Percentiles rank a stretch among this genome's conserved stretches.
Evolutionary conservation across 2,329 filamentous ascomycete genomes (phyloP).

Genomic region (Seiridium unicorne): DNA sequence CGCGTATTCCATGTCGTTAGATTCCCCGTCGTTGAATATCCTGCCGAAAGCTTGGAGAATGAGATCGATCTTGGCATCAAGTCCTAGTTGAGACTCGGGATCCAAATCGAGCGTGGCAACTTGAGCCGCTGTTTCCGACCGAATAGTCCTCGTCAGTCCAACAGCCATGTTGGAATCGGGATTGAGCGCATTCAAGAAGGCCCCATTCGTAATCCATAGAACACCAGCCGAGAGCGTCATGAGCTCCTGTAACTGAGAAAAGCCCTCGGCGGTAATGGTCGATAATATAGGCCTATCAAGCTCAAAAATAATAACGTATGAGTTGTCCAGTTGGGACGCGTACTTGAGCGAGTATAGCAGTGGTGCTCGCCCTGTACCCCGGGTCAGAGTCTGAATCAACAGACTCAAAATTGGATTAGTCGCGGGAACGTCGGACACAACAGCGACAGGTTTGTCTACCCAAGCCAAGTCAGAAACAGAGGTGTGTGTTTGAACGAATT

Average conservation of each 20-base stretch:
- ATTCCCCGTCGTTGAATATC: constrained; percentile 11
- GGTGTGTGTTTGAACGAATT: too few relatives aligned
- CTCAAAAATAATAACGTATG: constrained; percentile 17
- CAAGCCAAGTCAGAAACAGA: too few relatives aligned
- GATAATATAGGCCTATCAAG: constrained; percentile 17
- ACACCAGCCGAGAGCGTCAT: constrained; percentile 14
- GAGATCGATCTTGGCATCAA: constrained; percentile 14
- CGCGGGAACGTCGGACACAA: too few relatives aligned
- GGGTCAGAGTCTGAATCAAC: background rate
- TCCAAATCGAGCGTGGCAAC: constrained; percentile 25
- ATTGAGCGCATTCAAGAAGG: constrained; percentile 17
- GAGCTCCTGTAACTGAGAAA: constrained; percentile 15
- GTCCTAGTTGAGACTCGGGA: constrained; percentile 16
- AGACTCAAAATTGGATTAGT: background rate
- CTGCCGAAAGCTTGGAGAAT: constrained; percentile 9
- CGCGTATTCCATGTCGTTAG: constrained; percentile 17
- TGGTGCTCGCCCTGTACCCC: background rate
- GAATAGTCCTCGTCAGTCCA: constrained; percentile 22
- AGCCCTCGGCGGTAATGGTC: constrained; percentile 10
- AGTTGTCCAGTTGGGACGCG: constrained; percentile 1
- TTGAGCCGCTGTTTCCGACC: constrained; percentile 21
- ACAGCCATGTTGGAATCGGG: constrained; percentile 18
- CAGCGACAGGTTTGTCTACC: too few relatives aligned
- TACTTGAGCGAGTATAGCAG: background rate
- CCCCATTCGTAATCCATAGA: constrained; percentile 21